Percentiles rank a stretch among this genome's conserved stretches.
Conservation (phyloP, 2,329 filamentous ascomycete species). For the Alternaria angustiovoidea region DNA sequence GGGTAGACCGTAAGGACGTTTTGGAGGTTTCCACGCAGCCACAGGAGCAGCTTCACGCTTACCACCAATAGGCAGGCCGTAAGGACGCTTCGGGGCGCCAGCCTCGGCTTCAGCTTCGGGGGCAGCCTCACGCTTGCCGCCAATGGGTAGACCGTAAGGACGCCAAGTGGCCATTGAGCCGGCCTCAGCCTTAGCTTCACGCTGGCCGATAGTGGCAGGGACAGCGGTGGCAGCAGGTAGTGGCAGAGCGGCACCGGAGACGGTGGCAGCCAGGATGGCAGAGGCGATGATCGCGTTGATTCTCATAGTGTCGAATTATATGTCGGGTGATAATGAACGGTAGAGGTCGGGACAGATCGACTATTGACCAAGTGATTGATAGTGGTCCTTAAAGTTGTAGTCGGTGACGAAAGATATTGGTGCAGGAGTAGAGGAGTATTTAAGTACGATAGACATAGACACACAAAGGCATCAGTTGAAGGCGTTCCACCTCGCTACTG, state of each 20-base stretch:
- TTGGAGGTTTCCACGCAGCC: no score
- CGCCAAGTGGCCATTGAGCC: no score
- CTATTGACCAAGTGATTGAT: slow-evolving; percentile 15
- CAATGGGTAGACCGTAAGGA: slow-evolving; percentile 25
- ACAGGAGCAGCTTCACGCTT: slow-evolving; percentile 33
- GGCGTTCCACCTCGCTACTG: neutral
- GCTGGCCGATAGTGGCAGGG: slow-evolving; percentile 7
- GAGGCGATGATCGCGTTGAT: slow-evolving; percentile 54
- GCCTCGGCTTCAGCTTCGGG: slow-evolving; percentile 26
- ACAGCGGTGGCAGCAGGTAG: slow-evolving; percentile 29
- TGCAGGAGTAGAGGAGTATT: slow-evolving; percentile 14
- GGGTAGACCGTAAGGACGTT: slow-evolving; percentile 23
- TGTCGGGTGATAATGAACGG: slow-evolving; percentile 27
- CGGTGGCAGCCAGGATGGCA: slow-evolving; percentile 52
- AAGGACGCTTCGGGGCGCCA: slow-evolving; percentile 15
- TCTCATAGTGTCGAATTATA: slow-evolving; percentile 56
- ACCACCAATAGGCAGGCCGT: slow-evolving; percentile 5
- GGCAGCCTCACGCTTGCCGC: slow-evolving; percentile 46
- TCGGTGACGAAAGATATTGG: slow-evolving; percentile 14
- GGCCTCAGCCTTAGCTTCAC: slow-evolving; percentile 12
- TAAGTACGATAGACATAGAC: slow-evolving; percentile 13
- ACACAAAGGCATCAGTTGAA: slow-evolving; percentile 9
- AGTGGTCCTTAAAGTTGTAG: slow-evolving; percentile 17
- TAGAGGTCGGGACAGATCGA: slow-evolving; percentile 18
- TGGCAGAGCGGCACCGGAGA: slow-evolving; percentile 52